These are phyloP conservation scores for Cyclotella baltica DNA, from an alignment of 108 stramenopile genomes.

Conservation along the genomic window DNA sequence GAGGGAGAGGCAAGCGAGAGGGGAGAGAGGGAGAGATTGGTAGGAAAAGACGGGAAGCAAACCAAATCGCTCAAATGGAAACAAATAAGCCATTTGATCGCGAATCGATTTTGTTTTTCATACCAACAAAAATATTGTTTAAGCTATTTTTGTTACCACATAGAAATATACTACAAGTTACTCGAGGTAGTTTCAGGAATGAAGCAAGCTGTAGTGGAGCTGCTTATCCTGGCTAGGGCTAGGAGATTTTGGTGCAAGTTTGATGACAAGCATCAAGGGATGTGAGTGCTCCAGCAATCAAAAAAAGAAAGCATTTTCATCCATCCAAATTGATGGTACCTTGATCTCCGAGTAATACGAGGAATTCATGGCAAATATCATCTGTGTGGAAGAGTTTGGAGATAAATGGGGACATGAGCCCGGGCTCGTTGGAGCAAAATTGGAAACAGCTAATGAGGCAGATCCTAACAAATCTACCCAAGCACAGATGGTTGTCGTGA, in stretches of 20 bases:
- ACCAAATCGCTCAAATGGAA: no score
- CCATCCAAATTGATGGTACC: not conserved
- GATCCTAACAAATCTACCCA: not conserved
- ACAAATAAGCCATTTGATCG: no score
- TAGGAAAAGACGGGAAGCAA: no score
- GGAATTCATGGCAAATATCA: not conserved
- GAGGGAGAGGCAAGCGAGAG: no score
- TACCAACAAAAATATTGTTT: no score
- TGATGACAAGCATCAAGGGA: slow-evolving; percentile 6
- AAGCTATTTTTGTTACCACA: no score
- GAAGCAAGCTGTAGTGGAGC: slow-evolving; percentile 4
- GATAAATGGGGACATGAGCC: no score
- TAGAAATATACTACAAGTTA: no score
- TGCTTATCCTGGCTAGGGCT: not conserved
- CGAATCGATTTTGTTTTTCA: no score
- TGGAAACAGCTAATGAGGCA: not conserved
- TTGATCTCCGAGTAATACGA: not conserved
- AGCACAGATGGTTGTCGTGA: not conserved
- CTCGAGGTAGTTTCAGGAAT: no score
- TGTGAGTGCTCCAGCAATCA: not conserved
- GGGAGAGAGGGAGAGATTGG: no score
- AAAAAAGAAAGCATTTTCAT: not conserved
- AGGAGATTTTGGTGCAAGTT: no score
- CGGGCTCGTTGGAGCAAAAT: not conserved
- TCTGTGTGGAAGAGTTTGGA: not conserved